Percentiles rank a stretch among this genome's conserved stretches.
Conservation (phyloP, 2,329 filamentous ascomycete genomes). For the Cyanodermella asteris region DNA sequence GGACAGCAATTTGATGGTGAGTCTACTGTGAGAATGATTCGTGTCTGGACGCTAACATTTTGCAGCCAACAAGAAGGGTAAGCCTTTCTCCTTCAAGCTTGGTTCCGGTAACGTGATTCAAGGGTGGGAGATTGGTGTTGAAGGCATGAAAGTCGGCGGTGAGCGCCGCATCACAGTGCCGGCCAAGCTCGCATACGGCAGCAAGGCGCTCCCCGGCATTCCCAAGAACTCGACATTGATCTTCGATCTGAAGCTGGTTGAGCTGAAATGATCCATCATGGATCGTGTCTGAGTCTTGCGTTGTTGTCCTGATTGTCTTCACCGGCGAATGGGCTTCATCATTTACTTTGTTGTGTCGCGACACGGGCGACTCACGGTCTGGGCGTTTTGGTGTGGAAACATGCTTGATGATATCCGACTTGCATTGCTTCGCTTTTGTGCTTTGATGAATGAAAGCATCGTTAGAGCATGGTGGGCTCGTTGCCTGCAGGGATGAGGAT, state of each 20-base stretch:
- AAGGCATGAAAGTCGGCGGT: constrained; percentile 79
- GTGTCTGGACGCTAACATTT: background rate
- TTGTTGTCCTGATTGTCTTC: too few relatives aligned
- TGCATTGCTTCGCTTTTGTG: too few relatives aligned
- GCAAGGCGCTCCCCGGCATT: constrained; percentile 60
- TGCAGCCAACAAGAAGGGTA: constrained; percentile 91
- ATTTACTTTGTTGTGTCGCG: too few relatives aligned
- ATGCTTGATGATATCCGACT: too few relatives aligned
- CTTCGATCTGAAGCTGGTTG: constrained; percentile 76
- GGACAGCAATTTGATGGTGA: constrained; percentile 88
- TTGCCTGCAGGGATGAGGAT: too few relatives aligned
- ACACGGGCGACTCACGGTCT: too few relatives aligned
- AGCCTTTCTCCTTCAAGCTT: constrained; percentile 90
- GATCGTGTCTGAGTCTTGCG: background rate
- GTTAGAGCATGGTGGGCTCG: too few relatives aligned
- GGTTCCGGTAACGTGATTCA: constrained; percentile 93
- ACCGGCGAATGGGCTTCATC: too few relatives aligned
- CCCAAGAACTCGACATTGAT: constrained; percentile 75
- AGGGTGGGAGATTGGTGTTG: constrained; percentile 90
- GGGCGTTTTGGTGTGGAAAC: too few relatives aligned
- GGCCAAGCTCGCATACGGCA: constrained; percentile 71
- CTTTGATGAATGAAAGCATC: too few relatives aligned
- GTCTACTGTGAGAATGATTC: constrained; percentile 15
- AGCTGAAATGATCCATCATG: constrained; percentile 45
- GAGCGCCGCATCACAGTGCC: constrained; percentile 88